These are phyloP conservation scores for Antarctomyces pellizariae DNA, from an alignment of 495 filamentous ascomycete species.

Conservation along the genomic window DNA sequence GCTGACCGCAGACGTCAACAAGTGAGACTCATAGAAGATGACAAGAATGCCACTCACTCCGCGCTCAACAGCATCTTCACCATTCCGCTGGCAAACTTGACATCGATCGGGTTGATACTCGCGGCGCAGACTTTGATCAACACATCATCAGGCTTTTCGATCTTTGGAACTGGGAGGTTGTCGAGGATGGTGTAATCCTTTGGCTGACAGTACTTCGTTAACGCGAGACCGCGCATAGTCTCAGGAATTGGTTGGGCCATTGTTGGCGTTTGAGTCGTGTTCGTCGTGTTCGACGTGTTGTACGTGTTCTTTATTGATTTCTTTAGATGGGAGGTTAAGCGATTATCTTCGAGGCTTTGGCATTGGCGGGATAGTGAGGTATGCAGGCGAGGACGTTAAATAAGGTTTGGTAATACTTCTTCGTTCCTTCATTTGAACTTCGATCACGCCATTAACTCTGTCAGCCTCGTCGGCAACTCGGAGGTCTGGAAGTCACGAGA, in stretches of 20 bases:
- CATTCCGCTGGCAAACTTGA: constrained; percentile 19
- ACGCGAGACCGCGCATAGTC: constrained; percentile 25
- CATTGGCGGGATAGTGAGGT: too few species aligned
- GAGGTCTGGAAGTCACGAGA: too few species aligned
- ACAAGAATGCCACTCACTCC: constrained; percentile 5
- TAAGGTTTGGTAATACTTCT: too few species aligned
- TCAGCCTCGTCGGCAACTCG: too few species aligned
- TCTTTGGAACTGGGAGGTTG: constrained; percentile 20
- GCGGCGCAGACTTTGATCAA: constrained; percentile 27
- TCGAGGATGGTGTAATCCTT: constrained; percentile 18
- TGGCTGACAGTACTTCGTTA: constrained; percentile 19
- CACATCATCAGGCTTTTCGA: constrained; percentile 19
- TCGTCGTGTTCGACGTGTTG: too few species aligned
- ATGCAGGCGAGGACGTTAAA: too few species aligned
- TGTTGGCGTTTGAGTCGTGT: too few species aligned
- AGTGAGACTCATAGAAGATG: constrained; percentile 1
- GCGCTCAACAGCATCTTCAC: constrained; percentile 13
- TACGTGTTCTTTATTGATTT: too few species aligned
- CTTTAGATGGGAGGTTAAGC: too few species aligned
- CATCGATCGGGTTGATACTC: constrained; percentile 24
- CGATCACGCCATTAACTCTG: too few species aligned
- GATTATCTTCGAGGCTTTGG: too few species aligned
- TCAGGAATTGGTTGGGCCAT: constrained; percentile 7
- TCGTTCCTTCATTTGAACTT: too few species aligned
- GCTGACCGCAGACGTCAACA: constrained; percentile 6